Conservation (phyloP, 352 stramenopile species). For the Phytophthora melonis region DNA sequence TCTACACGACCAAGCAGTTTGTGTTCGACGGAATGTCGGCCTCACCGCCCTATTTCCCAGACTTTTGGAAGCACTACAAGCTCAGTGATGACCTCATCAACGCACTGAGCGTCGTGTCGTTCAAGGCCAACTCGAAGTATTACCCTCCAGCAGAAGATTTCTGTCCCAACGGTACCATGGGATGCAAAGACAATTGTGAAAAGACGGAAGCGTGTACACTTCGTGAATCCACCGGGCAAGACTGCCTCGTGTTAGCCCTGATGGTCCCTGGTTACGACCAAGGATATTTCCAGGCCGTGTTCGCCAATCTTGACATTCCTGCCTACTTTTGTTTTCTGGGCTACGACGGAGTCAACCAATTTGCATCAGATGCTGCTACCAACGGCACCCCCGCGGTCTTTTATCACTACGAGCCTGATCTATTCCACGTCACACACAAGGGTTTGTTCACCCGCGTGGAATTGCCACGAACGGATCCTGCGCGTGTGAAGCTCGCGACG, state of each 20-base stretch:
- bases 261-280: conserved; percentile 56
- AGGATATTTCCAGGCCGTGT: conserved; percentile 52
- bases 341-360: conserved; percentile 44
- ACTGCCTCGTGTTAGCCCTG: conserved; percentile 54
- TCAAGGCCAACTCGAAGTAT: conserved; percentile 41
- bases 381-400: conserved; percentile 46
- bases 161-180: conserved; percentile 48
- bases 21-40: background rate
- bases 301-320: conserved; percentile 58
- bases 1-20: background rate
- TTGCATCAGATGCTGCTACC: conserved; percentile 39
- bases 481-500: conserved; percentile 39
- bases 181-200: conserved; percentile 58
- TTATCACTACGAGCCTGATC: conserved; percentile 62
- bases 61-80: conserved; percentile 64
- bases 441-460: conserved; percentile 48
- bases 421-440: conserved; percentile 51
- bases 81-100: conserved; percentile 48
- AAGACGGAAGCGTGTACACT: conserved; percentile 50
- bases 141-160: conserved; percentile 37
- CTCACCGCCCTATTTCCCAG: background rate
- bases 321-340: conserved; percentile 74
- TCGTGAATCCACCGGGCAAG: conserved; percentile 26
- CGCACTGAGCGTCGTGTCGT: conserved; percentile 24
- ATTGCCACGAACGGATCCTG: conserved; percentile 42